Evolutionary conservation across 148 eudicot genomes (phyloP), one percentile per base, ranked within the genome.

Genomic region (Heliamphora exappendiculata): DNA sequence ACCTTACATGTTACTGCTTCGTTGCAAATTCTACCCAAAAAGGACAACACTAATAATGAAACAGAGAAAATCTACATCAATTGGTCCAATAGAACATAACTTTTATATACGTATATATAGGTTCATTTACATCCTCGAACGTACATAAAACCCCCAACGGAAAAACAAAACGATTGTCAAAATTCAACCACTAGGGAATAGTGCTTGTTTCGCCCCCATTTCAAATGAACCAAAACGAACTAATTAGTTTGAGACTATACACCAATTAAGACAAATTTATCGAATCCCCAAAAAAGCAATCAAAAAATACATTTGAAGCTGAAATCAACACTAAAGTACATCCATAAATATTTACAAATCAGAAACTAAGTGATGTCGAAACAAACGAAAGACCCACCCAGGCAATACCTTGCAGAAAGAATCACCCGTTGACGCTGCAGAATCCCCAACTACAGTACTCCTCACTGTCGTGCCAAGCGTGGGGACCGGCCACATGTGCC

Each of bases 401-500:
- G 50, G 34, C 22, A 70, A 44, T 81, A 86, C 89, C 89, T 84
- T 86, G 44, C 49, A 20, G 71, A 86, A 80, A 34, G 29, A 78
- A 75, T 49, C 72, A 81, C 42, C 39, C 4, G 81, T 51, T 59
- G 79, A 74, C 53, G 73, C 81, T 60, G 58, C 45, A 13, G 81
- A 76, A 76, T 80, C 79, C 68, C 64, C 69, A 28, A 28, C 78
- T 37, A 74, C 78, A 63, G 80, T 70, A 79, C 29, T 66, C 71
- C 84, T 70, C 69, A 53, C 31, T 24, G 72, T 16, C 68, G 44
- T 60, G 67, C 58, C 75, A 70, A 75, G 75, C 51, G 81, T 54
- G 44, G 85, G 67, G 74, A 74, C 83, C 75, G 89, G 71, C 83
- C 70, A 78, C 89, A 86, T 84, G 78, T 75, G 82, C 83, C 83